phyloP scores from a whole-genome alignment of 371 early-diverging fungal species.

The Saksenaea oblongispora region DNA sequence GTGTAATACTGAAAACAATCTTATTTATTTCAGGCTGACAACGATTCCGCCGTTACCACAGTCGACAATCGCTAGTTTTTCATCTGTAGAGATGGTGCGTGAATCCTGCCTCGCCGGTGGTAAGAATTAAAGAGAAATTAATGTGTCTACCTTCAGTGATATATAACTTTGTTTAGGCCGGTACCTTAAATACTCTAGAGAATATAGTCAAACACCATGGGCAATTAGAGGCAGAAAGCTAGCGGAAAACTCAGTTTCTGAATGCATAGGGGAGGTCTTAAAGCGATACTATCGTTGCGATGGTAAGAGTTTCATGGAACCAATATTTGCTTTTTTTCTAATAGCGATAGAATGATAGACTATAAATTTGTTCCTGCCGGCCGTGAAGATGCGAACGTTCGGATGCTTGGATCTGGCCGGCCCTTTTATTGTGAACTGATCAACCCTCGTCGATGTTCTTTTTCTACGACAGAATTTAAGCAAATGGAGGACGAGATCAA shows the following conservation, averaged over 20 bases:
- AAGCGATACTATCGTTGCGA: constrained; percentile 53
- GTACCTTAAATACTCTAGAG: constrained; percentile 85
- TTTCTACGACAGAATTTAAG: constrained; percentile 42
- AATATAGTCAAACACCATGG: constrained; percentile 92
- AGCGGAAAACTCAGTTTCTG: constrained; percentile 81
- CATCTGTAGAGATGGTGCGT: constrained; percentile 41
- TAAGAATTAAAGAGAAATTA: neutral
- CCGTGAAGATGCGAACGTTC: constrained; percentile 97
- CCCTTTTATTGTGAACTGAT: constrained; percentile 92
- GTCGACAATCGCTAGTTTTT: constrained; percentile 31
- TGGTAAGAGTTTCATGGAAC: constrained; percentile 21
- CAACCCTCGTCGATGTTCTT: constrained; percentile 65
- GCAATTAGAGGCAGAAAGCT: constrained; percentile 68
- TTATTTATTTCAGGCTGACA: constrained; percentile 22
- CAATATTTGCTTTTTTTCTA: neutral
- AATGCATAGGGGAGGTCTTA: constrained; percentile 68
- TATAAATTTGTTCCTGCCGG: constrained; percentile 90
- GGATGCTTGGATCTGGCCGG: constrained; percentile 92
- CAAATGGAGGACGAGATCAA: constrained; percentile 61
- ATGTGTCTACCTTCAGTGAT: neutral
- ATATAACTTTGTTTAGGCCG: constrained; percentile 53
- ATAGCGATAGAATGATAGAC: constrained; percentile 18
- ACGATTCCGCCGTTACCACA: constrained; percentile 50
- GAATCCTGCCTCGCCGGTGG: constrained; percentile 59
- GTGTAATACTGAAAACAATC: constrained; percentile 7